Evolutionary conservation across 345 rosid genomes (phyloP), one percentile per base, ranked within the genome.

Genomic region (Salix suchowensis): DNA sequence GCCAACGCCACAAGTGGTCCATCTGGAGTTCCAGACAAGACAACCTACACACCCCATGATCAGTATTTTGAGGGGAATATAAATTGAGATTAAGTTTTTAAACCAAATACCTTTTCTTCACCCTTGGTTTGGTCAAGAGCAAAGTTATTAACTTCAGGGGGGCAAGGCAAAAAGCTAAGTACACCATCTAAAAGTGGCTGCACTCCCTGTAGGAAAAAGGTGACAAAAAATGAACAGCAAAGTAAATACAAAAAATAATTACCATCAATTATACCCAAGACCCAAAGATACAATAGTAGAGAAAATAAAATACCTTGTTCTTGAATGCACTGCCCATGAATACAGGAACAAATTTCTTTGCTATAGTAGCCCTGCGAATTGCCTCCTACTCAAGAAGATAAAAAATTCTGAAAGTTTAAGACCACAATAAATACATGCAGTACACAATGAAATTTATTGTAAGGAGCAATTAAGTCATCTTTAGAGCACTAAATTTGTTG

Each of bases 241-340:
- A 39, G 40, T 74, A 11, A 68, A 77, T 28, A 24, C 36, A 28
- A 54, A 34, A 40, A 40, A 42, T 37, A 11, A 65, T 64, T 28
- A 61, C 19, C 30, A 19, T 34, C n/a, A 30, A 26, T 42, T 13
- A 55, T 60, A 60, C 24, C 71, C 66, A 71, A 64, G 14, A 70
- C 28, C 52, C 65, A 69, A 30, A 54, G 42, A 72, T 46, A 23
- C 13, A 7, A 16, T 37, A 46, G 0, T 21, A 9, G 28, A 55
- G 28, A 55, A 55, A 55, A 60, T 8, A 71, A 54, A 65, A 67
- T 84, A 94, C 99, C 99, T 94, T 96, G 85, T 96, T 96, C 84
- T 94, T 96, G 86, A 96, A 94, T 46, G 98, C 99, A 84, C 98
- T 94, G 4, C 99, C 99, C 98, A 96, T 96, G 83, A 94, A 96